Evolutionary conservation across 441 rosid species (phyloP), one percentile per base, ranked within the genome.

Genomic region (Monsonia emarginata): DNA sequence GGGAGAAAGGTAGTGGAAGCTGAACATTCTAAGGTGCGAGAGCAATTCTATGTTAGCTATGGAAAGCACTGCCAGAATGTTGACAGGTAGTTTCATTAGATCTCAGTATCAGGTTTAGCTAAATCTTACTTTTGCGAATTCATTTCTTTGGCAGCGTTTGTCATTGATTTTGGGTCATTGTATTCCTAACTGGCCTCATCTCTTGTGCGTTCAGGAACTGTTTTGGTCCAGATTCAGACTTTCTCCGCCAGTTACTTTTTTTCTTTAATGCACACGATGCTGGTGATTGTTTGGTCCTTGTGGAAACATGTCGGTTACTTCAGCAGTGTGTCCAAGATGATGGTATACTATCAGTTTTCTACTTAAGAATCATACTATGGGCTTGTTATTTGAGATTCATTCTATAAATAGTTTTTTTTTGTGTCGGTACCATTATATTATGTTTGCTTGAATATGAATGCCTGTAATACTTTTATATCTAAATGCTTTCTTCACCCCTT

Each of bases 171-270:
- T n/a, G 2, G 59, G 22, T 57, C 32, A 46, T 34, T 27, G 6
- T 9, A 26, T 63, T 54, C 74, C 48, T 44, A 19, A 67, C 18
- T 38, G 72, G n/a, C 8, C 68, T 58, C 18, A 61, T 56, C 22
- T 34, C 26, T 63, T 77, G 11, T 80, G 73, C 61, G 44, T 74
- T 67, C 91, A 95, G 98, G 84, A 75, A 72, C 80, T 89, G 85
- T 77, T 95, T 95, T 76, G 90, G 89, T 83, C 88, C 93, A 63
- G 82, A 83, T 72, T 95, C 99, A 42, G 84, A 77, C 65, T 95
- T 88, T 79, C 85, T 95, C 46, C 80, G 81, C 30, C 90, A 86
- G 79, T 76, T 89, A 32, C 81, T 86, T 64, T 95, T 91, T 75
- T 88, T 89, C 85, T 84, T 87, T 72, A 78, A 83, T 78, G 83